Percentiles rank a stretch among this genome's conserved stretches.
phyloP scores from a whole-genome alignment of 2,329 filamentous ascomycete species.

The Magnaporthiopsis incrustans region DNA sequence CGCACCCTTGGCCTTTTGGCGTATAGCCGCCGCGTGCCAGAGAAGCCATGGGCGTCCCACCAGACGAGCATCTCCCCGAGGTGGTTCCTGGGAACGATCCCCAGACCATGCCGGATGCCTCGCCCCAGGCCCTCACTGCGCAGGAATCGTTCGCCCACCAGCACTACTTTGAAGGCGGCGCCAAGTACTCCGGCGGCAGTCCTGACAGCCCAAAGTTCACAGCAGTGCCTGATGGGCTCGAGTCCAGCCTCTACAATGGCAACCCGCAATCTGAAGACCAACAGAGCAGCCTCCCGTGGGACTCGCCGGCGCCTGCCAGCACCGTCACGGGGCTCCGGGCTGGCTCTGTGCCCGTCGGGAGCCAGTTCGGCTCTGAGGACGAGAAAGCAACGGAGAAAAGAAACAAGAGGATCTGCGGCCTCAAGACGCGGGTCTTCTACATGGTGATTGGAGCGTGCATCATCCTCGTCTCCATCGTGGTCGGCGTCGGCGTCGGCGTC shows the following conservation, averaged over 20 bases:
- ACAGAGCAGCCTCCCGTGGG: conserved; percentile 13
- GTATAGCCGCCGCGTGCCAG: background rate
- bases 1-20: background rate
- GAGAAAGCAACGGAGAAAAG: background rate
- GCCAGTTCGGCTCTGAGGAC: conserved; percentile 6
- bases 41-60: background rate
- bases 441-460: conserved; percentile 13
- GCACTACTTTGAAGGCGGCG: conserved; percentile 13
- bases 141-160: conserved; percentile 8
- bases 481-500: conserved; percentile 16
- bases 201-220: conserved; percentile 10
- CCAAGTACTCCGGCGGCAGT: conserved; percentile 12
- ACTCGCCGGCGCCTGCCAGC: background rate
- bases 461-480: conserved; percentile 17
- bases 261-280: background rate
- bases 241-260: conserved; percentile 7
- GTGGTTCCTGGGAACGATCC: conserved; percentile 13
- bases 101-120: conserved; percentile 17
- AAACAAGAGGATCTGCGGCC: conserved; percentile 14
- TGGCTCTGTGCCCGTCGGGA: conserved; percentile 1
- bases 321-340: background rate
- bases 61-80: conserved; percentile 18
- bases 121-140: conserved; percentile 12
- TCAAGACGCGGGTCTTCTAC: conserved; percentile 16
- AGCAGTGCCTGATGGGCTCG: conserved; percentile 8